phyloP scores from a whole-genome alignment of 2,329 filamentous ascomycete species.

The Neospermospora avenae region DNA sequence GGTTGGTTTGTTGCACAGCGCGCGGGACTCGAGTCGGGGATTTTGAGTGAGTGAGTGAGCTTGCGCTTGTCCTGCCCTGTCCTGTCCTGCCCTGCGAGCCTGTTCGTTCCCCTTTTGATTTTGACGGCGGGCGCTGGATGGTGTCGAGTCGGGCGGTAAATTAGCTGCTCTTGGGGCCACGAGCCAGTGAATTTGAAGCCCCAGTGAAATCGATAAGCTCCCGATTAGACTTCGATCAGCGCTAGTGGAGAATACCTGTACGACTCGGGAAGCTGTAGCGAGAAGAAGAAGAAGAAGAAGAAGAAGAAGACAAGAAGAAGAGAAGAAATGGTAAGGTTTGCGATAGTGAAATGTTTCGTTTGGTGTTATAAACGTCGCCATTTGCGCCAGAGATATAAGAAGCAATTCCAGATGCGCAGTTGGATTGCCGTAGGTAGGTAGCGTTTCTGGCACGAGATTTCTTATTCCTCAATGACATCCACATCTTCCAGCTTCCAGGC shows the following conservation, averaged over 20 bases:
- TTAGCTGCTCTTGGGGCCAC: neutral
- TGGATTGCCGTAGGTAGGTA: too few species aligned
- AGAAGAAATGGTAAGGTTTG: neutral
- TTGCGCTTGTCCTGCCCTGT: too few species aligned
- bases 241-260: neutral
- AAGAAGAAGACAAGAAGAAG: neutral
- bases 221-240: slow-evolving; percentile 8
- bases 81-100: too few species aligned
- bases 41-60: too few species aligned
- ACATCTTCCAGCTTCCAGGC: neutral
- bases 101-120: neutral
- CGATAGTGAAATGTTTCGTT: neutral
- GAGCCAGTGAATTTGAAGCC: neutral
- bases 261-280: too few species aligned
- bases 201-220: slow-evolving; percentile 7
- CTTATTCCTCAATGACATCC: too few species aligned
- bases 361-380: neutral
- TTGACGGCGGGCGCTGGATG: slow-evolving; percentile 8
- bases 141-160: slow-evolving; percentile 11
- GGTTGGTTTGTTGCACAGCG: slow-evolving; percentile 3
- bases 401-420: neutral
- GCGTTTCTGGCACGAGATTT: too few species aligned
- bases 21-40: neutral
- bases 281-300: neutral
- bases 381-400: neutral